phyloP scores from a whole-genome alignment of 495 filamentous ascomycete species.

The Xylaria palmicola region DNA sequence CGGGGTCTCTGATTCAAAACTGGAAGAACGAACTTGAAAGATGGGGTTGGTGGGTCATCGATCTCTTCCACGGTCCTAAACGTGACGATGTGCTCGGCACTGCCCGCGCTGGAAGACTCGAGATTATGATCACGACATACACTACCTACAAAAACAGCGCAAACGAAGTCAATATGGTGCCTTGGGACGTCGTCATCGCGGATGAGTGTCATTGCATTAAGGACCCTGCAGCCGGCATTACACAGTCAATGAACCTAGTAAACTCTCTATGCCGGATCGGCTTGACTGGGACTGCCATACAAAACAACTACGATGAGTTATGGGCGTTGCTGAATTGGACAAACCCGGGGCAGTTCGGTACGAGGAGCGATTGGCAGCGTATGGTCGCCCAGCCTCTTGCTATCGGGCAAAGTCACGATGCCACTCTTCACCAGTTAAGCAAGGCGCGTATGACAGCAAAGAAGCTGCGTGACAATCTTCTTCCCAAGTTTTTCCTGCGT shows the following conservation, averaged over 20 bases:
- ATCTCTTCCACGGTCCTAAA: conserved; percentile 74
- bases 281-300: conserved; percentile 92
- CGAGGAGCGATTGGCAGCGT: conserved; percentile 72
- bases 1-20: conserved; percentile 83
- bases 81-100: conserved; percentile 72
- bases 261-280: conserved; percentile 94
- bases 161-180: conserved; percentile 74
- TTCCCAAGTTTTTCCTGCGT: conserved; percentile 89
- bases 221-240: conserved; percentile 71
- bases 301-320: conserved; percentile 96
- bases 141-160: conserved; percentile 77
- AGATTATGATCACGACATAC: conserved; percentile 94
- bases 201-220: conserved; percentile 97
- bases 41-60: conserved; percentile 96
- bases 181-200: conserved; percentile 96
- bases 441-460: conserved; percentile 78
- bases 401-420: conserved; percentile 85
- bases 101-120: conserved; percentile 71
- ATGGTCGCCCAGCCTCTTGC: conserved; percentile 77
- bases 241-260: conserved; percentile 84
- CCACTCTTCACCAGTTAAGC: conserved; percentile 80
- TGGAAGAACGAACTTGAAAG: conserved; percentile 82
- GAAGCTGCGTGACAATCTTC: conserved; percentile 80
- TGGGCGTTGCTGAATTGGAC: conserved; percentile 98
- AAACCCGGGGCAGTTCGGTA: conserved; percentile 84